Percentiles rank a stretch among this genome's conserved stretches.
phyloP scores from a whole-genome alignment of 2,329 filamentous ascomycete species.

The Fusarium denticulatum region DNA sequence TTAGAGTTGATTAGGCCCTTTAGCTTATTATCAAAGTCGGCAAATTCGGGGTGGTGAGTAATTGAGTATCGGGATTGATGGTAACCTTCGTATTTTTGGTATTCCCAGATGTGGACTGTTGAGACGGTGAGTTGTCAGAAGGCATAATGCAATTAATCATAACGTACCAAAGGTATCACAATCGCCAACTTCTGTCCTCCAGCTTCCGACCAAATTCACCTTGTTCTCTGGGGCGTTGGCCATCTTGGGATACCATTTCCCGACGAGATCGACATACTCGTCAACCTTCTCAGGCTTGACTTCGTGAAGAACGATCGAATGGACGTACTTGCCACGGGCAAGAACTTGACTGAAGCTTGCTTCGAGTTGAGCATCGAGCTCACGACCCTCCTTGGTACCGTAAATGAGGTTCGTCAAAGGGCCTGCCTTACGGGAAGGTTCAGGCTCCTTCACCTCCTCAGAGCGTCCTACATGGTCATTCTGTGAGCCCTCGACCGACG shows the following conservation, averaged over 20 bases:
- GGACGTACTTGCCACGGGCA: conserved; percentile 96
- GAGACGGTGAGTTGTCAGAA: conserved; percentile 21
- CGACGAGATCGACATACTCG: conserved; percentile 90
- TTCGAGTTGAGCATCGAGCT: conserved; percentile 95
- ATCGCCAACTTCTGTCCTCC: conserved; percentile 97
- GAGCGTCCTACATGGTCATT: conserved; percentile 51
- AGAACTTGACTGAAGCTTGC: conserved; percentile 95
- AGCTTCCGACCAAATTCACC: conserved; percentile 96
- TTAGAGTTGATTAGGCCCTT: conserved; percentile 87
- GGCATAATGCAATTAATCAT: background rate
- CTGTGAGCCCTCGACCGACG: conserved; percentile 52
- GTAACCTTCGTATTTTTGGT: conserved; percentile 96
- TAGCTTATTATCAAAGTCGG: conserved; percentile 84
- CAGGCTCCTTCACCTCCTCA: conserved; percentile 66
- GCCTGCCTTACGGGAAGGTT: conserved; percentile 72
- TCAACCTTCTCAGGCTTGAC: conserved; percentile 96
- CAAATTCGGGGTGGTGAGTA: conserved; percentile 82
- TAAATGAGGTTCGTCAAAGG: conserved; percentile 91
- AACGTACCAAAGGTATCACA: conserved; percentile 91
- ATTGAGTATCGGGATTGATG: conserved; percentile 91
- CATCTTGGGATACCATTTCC: conserved; percentile 91
- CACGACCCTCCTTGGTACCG: conserved; percentile 92
- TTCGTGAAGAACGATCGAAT: conserved; percentile 96
- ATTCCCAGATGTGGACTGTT: conserved; percentile 98
- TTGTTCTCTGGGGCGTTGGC: conserved; percentile 87